phyloP scores from a whole-genome alignment of 306 rosid genomes.

The Dryas alaskensis region DNA sequence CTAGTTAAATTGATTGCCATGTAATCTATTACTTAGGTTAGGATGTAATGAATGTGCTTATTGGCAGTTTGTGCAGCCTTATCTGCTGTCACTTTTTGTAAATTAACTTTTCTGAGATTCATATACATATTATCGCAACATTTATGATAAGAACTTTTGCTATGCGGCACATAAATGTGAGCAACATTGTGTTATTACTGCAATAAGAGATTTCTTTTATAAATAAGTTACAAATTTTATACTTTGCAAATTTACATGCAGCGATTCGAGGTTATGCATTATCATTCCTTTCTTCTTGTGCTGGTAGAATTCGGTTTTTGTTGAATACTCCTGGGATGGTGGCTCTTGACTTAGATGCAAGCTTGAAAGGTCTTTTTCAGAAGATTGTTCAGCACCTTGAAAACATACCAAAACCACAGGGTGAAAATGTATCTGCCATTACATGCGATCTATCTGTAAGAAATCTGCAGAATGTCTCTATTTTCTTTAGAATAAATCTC shows the following conservation, averaged over 20 bases:
- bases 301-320: constrained; percentile 91
- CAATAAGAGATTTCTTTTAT: not conserved
- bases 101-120: not conserved
- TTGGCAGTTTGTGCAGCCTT: not conserved
- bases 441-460: constrained; percentile 78
- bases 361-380: constrained; percentile 74
- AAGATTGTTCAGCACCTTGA: constrained; percentile 86
- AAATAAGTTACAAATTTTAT: not conserved
- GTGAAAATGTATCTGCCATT: constrained; percentile 85
- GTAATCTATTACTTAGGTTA: no score
- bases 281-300: constrained; percentile 91
- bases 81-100: not conserved
- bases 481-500: constrained; percentile 12
- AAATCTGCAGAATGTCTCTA: constrained; percentile 23
- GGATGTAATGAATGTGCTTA: not conserved
- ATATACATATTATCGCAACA: not conserved
- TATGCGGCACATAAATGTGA: not conserved
- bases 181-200: not conserved
- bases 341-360: constrained; percentile 90
- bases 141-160: not conserved
- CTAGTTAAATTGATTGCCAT: no score
- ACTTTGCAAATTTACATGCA: constrained; percentile 48
- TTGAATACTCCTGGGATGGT: constrained; percentile 96
- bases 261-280: constrained; percentile 95
- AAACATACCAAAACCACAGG: constrained; percentile 89